Evolutionary conservation across 176 grass and related monocot genomes (phyloP).

Genomic region (Bolboschoenus planiculmis): DNA sequence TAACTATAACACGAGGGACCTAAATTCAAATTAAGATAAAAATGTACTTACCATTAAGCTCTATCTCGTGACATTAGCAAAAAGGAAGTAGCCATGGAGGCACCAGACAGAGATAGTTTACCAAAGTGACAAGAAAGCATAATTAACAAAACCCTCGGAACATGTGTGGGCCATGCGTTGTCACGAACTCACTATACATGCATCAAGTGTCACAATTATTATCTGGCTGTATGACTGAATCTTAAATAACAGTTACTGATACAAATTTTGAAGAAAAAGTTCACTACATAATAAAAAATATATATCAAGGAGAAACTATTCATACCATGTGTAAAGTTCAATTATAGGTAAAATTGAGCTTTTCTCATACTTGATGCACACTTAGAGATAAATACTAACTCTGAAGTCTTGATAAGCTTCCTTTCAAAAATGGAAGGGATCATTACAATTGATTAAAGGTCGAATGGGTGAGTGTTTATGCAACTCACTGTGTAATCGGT

Average conservation of each 20-base stretch:
- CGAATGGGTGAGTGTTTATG: neutral
- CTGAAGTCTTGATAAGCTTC: neutral
- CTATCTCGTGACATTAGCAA: conserved; percentile 11
- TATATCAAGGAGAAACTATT: neutral
- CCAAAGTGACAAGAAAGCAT: conserved; percentile 27
- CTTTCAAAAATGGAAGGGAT: neutral
- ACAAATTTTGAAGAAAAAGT: neutral
- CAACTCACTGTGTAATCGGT: neutral
- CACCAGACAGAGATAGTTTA: conserved; percentile 13
- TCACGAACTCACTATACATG: neutral
- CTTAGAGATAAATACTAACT: neutral
- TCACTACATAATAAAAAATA: neutral
- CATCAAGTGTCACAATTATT: neutral
- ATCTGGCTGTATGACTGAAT: neutral
- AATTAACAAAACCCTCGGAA: neutral
- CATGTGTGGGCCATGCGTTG: neutral
- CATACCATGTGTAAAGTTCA: neutral
- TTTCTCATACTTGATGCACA: neutral
- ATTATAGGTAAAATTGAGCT: neutral
- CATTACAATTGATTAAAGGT: neutral
- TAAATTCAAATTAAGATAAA: neutral
- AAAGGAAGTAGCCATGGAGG: conserved; percentile 28
- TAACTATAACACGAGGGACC: neutral
- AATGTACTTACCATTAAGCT: no score
- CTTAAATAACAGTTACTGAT: neutral